Evolutionary conservation across 768 basidiomycete species (phyloP).

Genomic region (Rubroboletus pulcherrimus): DNA sequence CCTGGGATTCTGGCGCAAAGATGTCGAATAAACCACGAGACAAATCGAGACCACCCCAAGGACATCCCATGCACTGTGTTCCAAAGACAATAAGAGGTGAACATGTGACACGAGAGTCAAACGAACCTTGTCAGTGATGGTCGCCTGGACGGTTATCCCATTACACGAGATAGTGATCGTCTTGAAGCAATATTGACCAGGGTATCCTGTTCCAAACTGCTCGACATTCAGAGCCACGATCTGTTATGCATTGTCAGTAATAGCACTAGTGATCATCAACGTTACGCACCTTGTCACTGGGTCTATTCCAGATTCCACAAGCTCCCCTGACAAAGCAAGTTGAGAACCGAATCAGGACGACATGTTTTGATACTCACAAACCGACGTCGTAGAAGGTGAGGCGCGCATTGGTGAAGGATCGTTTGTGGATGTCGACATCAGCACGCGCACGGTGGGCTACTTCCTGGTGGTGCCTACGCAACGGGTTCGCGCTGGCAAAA

Average conservation of each 20-base stretch:
- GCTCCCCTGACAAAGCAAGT: constrained; percentile 42
- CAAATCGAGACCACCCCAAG: constrained; percentile 63
- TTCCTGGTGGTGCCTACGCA: constrained; percentile 39
- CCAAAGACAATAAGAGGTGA: background rate
- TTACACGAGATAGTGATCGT: constrained; percentile 55
- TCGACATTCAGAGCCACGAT: constrained; percentile 26
- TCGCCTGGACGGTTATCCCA: constrained; percentile 52
- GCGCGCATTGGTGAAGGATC: constrained; percentile 34
- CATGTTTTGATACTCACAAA: constrained; percentile 34
- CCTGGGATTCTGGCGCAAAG: constrained; percentile 47
- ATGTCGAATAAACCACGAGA: constrained; percentile 58
- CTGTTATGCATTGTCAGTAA: constrained; percentile 10
- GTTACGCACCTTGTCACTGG: constrained; percentile 27
- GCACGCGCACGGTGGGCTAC: constrained; percentile 44
- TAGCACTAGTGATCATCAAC: background rate
- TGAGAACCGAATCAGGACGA: background rate
- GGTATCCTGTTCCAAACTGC: constrained; percentile 57
- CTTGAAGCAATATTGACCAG: constrained; percentile 61
- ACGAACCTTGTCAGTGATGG: constrained; percentile 57
- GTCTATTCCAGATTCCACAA: constrained; percentile 42
- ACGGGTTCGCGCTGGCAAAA: constrained; percentile 31
- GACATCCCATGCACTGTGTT: constrained; percentile 61
- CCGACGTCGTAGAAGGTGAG: constrained; percentile 56
- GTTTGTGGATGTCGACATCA: constrained; percentile 34
- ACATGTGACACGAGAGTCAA: background rate